Evolutionary conservation across 805 yeast genomes (phyloP).

Genomic region (Kodamaea restingae): DNA sequence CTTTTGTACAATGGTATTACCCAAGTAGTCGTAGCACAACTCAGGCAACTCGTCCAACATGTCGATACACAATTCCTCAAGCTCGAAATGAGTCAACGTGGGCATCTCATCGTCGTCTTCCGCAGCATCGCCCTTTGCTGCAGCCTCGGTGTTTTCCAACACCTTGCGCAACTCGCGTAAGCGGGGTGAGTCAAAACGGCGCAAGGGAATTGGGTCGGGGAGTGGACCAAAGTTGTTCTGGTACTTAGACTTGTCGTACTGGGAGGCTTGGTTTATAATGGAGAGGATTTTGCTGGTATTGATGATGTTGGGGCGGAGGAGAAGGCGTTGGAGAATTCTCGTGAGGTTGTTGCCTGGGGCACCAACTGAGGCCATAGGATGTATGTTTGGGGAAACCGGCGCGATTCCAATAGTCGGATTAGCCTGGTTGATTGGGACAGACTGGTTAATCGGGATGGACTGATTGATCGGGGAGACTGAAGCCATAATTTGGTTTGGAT

Average conservation of each 20-base stretch:
- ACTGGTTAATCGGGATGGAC: too few species aligned
- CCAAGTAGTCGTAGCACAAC: constrained; percentile 85
- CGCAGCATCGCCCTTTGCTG: constrained; percentile 7
- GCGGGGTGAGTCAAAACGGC: constrained; percentile 84
- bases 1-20: constrained; percentile 94
- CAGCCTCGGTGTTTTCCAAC: constrained; percentile 33
- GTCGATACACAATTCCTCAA: constrained; percentile 77
- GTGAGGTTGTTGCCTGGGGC: constrained; percentile 16
- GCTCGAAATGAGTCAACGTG: constrained; percentile 47
- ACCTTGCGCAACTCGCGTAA: constrained; percentile 79
- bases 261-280: constrained; percentile 36
- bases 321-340: constrained; percentile 15
- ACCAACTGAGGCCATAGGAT: too few species aligned
- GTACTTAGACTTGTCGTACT: constrained; percentile 43
- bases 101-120: constrained; percentile 10
- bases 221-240: constrained; percentile 64
- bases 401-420: too few species aligned
- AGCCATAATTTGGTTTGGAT: too few species aligned
- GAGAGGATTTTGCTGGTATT: constrained; percentile 40
- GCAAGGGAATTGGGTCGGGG: constrained; percentile 64
- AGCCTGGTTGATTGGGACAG: too few species aligned
- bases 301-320: constrained; percentile 17
- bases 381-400: too few species aligned
- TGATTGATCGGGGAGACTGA: too few species aligned
- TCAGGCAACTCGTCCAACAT: constrained; percentile 89